These are phyloP conservation scores for Cicer chorassanicum DNA, from an alignment of 306 rosid species.

Conservation along the genomic window DNA sequence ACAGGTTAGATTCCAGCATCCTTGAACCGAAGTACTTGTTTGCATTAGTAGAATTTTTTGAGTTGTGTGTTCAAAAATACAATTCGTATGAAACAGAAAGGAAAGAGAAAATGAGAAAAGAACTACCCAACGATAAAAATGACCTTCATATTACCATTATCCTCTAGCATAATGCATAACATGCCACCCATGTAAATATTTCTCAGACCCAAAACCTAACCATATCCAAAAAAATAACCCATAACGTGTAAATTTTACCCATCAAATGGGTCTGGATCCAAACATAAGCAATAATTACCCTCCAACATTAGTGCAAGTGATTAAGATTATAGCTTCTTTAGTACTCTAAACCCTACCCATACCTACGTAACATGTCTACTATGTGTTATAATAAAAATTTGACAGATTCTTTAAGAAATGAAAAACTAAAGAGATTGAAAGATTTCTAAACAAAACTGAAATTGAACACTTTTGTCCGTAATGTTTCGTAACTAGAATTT, in stretches of 20 bases:
- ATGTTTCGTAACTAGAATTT: neutral
- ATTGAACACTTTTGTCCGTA: neutral
- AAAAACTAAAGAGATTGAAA: neutral
- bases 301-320: neutral
- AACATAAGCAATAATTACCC: neutral
- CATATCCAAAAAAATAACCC: neutral
- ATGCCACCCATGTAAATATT: slow-evolving; percentile 9
- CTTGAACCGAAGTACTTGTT: neutral
- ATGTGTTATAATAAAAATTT: neutral
- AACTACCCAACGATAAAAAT: neutral
- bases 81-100: slow-evolving; percentile 15
- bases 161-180: slow-evolving; percentile 20
- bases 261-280: neutral
- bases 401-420: neutral
- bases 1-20: slow-evolving; percentile 33
- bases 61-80: slow-evolving; percentile 3
- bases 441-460: neutral
- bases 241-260: neutral
- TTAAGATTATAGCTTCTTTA: neutral
- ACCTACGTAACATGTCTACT: neutral
- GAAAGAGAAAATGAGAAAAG: neutral
- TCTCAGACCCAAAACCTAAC: neutral
- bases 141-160: slow-evolving; percentile 18
- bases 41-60: neutral
- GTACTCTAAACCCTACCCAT: neutral